These are phyloP conservation scores for Hibiscus trionum DNA, from an alignment of 345 rosid genomes.

Conservation along the genomic window DNA sequence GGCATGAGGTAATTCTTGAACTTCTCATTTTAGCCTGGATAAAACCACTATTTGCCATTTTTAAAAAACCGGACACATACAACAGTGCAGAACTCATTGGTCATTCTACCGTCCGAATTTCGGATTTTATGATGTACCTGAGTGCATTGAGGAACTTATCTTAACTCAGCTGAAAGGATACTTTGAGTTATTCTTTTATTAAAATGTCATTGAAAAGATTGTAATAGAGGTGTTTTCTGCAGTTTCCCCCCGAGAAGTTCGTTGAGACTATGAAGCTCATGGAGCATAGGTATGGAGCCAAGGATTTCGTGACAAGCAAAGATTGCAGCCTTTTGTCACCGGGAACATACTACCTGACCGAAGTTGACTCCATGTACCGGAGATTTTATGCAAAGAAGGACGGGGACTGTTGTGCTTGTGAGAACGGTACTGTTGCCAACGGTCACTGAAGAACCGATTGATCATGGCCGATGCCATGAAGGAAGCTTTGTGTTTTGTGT, in stretches of 20 bases:
- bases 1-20: slow-evolving; percentile 65
- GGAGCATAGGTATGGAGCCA: slow-evolving; percentile 97
- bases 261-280: slow-evolving; percentile 79
- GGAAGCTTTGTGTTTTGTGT: slow-evolving; percentile 10
- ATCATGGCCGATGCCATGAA: neutral
- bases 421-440: slow-evolving; percentile 49
- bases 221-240: slow-evolving; percentile 15
- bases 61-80: neutral
- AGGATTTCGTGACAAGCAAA: slow-evolving; percentile 84
- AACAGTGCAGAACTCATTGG: neutral
- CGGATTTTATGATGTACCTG: neutral
- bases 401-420: slow-evolving; percentile 17
- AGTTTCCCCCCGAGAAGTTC: slow-evolving; percentile 80
- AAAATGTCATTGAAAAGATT: neutral
- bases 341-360: slow-evolving; percentile 89
- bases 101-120: neutral
- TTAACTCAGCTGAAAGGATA: neutral
- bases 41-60: too few species aligned
- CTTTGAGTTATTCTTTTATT: neutral
- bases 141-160: neutral
- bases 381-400: slow-evolving; percentile 77
- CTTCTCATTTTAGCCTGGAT: neutral
- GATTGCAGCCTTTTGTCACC: slow-evolving; percentile 79
- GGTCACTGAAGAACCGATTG: slow-evolving; percentile 46
- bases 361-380: slow-evolving; percentile 87